These are phyloP conservation scores for Fomitopsis pinicola DNA, from an alignment of 1,284 basidiomycete genomes.

Conservation along the genomic window DNA sequence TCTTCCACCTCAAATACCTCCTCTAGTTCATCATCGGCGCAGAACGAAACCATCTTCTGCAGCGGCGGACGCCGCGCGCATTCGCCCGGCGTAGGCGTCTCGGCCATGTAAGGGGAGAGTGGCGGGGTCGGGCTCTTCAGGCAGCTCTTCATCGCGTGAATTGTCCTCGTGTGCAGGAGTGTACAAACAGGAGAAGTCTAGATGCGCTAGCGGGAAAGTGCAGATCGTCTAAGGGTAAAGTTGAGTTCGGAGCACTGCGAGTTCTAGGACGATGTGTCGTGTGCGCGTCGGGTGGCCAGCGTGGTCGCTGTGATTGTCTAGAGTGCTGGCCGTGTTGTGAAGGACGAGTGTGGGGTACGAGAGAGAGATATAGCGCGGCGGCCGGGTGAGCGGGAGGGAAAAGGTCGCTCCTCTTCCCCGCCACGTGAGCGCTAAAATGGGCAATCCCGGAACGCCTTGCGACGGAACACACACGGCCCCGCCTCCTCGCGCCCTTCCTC, in stretches of 20 bases:
- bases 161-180: not conserved
- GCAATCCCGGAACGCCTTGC: conserved; percentile 1
- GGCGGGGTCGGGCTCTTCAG: conserved; percentile 6
- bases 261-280: not conserved
- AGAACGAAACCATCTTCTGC: conserved; percentile 10
- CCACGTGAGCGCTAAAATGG: conserved; percentile 6
- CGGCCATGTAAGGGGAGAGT: conserved; percentile 1
- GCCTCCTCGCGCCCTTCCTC: not conserved
- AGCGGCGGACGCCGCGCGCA: not conserved
- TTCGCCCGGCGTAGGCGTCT: conserved; percentile 3
- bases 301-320: not conserved
- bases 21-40: conserved; percentile 29
- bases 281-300: not conserved
- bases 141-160: conserved; percentile 9
- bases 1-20: conserved; percentile 61
- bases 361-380: not conserved
- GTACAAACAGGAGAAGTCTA: not conserved
- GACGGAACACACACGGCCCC: not conserved
- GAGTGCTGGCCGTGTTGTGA: not conserved
- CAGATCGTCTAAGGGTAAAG: not conserved
- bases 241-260: not conserved
- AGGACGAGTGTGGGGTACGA: not conserved
- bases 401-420: not conserved
- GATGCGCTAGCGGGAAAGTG: not conserved
- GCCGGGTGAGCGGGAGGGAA: not conserved